Evolutionary conservation across 2,329 filamentous ascomycete species (phyloP).

Genomic region (Bipolaris sorokiniana): DNA sequence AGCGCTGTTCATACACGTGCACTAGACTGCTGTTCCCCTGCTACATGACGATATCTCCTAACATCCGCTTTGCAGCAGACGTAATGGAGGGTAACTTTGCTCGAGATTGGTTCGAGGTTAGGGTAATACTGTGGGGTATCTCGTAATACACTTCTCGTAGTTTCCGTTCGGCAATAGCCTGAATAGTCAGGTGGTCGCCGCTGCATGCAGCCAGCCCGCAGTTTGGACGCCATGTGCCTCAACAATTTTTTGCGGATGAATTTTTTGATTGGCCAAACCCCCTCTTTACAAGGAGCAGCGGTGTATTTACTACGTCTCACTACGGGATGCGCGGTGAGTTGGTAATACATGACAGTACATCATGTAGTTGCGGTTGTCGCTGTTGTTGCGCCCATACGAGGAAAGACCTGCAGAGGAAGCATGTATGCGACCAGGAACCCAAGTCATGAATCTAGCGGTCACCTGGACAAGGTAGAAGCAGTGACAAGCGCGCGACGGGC

Average conservation of each 20-base stretch:
- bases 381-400: slow-evolving; percentile 2
- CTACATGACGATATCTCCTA: slow-evolving; percentile 11
- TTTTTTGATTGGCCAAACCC: slow-evolving; percentile 37
- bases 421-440: slow-evolving; percentile 12
- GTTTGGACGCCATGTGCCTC: slow-evolving; percentile 35
- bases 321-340: slow-evolving; percentile 37
- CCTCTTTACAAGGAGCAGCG: slow-evolving; percentile 35
- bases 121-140: slow-evolving; percentile 18
- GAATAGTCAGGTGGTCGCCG: slow-evolving; percentile 42
- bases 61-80: slow-evolving; percentile 3
- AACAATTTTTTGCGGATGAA: slow-evolving; percentile 31
- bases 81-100: slow-evolving; percentile 2
- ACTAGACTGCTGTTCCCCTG: slow-evolving; percentile 19
- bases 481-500: slow-evolving; percentile 14
- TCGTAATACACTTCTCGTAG: slow-evolving; percentile 24
- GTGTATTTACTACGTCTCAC: slow-evolving; percentile 33
- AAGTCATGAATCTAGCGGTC: slow-evolving; percentile 2
- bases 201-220: slow-evolving; percentile 32
- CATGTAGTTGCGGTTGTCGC: slow-evolving; percentile 9
- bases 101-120: slow-evolving; percentile 10
- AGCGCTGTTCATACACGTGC: slow-evolving; percentile 28
- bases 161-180: slow-evolving; percentile 22
- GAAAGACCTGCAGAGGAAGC: neutral
- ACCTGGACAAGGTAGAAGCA: slow-evolving; percentile 5
- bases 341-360: slow-evolving; percentile 28